These are phyloP conservation scores for Backusella psychrophila DNA, from an alignment of 192 early-diverging fungal genomes.

Conservation along the genomic window DNA sequence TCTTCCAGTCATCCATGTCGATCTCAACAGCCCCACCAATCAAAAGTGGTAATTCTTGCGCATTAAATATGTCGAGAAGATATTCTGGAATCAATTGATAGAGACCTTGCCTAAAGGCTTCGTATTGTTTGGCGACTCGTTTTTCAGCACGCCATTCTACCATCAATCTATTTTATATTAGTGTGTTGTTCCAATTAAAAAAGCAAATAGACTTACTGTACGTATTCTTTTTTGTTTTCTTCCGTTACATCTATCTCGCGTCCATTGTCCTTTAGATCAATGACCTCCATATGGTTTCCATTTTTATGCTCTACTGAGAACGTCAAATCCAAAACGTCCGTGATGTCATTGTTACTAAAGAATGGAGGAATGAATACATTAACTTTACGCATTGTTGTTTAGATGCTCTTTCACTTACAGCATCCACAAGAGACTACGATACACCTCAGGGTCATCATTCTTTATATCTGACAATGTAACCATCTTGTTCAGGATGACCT, in stretches of 20 bases:
- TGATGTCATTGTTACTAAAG: constrained; percentile 80
- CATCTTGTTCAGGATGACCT: constrained; percentile 91
- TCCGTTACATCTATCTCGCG: constrained; percentile 87
- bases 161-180: not conserved
- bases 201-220: constrained; percentile 50
- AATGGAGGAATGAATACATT: not conserved
- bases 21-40: constrained; percentile 96
- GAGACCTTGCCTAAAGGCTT: constrained; percentile 92
- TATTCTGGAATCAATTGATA: constrained; percentile 93
- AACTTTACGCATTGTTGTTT: not conserved
- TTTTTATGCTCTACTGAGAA: constrained; percentile 90
- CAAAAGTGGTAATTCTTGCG: constrained; percentile 93
- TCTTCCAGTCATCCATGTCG: constrained; percentile 98
- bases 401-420: constrained; percentile 49
- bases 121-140: constrained; percentile 93
- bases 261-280: constrained; percentile 89
- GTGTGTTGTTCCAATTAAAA: not conserved
- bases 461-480: constrained; percentile 90
- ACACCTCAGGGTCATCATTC: constrained; percentile 90
- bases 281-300: constrained; percentile 83
- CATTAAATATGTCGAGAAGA: constrained; percentile 95
- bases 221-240: constrained; percentile 96
- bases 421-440: constrained; percentile 90
- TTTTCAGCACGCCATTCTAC: constrained; percentile 83
- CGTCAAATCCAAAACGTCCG: constrained; percentile 80